Evolutionary conservation across 1,284 basidiomycete species (phyloP), one percentile per base, ranked within the genome.

Genomic region (Agaricales sp.): DNA sequence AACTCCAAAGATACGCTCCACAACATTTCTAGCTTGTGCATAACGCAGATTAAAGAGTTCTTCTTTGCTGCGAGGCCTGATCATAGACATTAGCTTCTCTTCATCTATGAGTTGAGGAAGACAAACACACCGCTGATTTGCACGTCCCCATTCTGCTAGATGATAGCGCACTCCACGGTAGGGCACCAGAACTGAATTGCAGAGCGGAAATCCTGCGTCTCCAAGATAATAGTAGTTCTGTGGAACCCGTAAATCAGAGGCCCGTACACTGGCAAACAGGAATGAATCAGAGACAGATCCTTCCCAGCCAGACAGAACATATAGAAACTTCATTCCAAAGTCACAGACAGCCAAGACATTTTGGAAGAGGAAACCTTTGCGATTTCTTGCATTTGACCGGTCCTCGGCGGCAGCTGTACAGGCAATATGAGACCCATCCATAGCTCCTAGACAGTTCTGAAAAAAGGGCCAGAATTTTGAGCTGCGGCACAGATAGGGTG

Each of bases 1-100:
- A 12, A 67, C 61, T 26, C 68, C 66, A 61, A 71, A 71, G 8
- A 68, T 64, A 1, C 58, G 58, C 50, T 70, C 64, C 46, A 70
- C 58, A 16, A 65, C 59, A 58, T 70, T 71, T 2, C 61, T 55
- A 6, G 55, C 52, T 16, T 51, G 48, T 20, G 67, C 62, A 57
- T 71, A 66, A 0, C 58, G 55, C 6, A 70, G 59, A 49, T 65
- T 66, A 53, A 58, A 67, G 1, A 67, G 53, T 48, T 67, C 64
- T 50, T 68, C 24, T 2, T 26, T 19, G 50, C 61, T 65, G n/a
- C n/a, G n/a, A n/a, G n/a, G n/a, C n/a, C n/a, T n/a, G n/a, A n/a
- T n/a, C n/a, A n/a, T n/a, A n/a, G n/a, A n/a, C n/a, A n/a, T n/a
- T n/a, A n/a, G n/a, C n/a, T n/a, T n/a, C n/a, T n/a, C n/a, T n/a